Base-by-base conservation (phyloP, 1,284 basidiomycete species). In the Golubevia sp. region DNA sequence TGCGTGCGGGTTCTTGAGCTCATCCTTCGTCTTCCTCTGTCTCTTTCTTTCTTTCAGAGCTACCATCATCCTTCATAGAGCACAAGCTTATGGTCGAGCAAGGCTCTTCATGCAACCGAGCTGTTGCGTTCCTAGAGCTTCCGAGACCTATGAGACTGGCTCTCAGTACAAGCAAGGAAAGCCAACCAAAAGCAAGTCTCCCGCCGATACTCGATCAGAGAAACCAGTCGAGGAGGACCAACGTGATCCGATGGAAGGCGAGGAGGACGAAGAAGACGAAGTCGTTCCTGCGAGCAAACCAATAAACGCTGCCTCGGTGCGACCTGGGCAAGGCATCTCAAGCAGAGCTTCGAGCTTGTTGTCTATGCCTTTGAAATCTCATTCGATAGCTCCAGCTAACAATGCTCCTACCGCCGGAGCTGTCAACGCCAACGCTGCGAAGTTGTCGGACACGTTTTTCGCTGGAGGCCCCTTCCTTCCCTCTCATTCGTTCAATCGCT, bases 1-100 rank as follows among this genome's bases (percentile, higher is more conserved):
- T n/a, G n/a, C n/a, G n/a, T n/a, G n/a, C n/a, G n/a, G n/a, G n/a
- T n/a, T n/a, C n/a, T n/a, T n/a, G n/a, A n/a, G n/a, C n/a, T n/a
- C n/a, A n/a, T n/a, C n/a, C n/a, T n/a, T n/a, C 18, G 11, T 44
- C 38, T 44, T 44, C 18, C 38, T 44, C 18, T 44, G 11, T 44
- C 13, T 44, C 38, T 44, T 18, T 44, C 38, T 44, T 18, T 44
- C 38, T 44, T 18, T 44, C 38, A 44, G 38, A 13, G 38, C 38
- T 1, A 60, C 74, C 2, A 74, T 77, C 62, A 77, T 77, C 49
- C 50, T 77, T 23, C 75, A 77, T 53, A 58, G 75, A 11, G 69
- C 74, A 0, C 73, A 76, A 58, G 75, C 75, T 1, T 77, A 74
- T 44, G 73, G 73, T 23, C 75, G 76, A 49, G 75, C 75, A 20